Evolutionary conservation across 2,329 filamentous ascomycete genomes (phyloP).

Genomic region (Hymenoscyphus fraxineus): DNA sequence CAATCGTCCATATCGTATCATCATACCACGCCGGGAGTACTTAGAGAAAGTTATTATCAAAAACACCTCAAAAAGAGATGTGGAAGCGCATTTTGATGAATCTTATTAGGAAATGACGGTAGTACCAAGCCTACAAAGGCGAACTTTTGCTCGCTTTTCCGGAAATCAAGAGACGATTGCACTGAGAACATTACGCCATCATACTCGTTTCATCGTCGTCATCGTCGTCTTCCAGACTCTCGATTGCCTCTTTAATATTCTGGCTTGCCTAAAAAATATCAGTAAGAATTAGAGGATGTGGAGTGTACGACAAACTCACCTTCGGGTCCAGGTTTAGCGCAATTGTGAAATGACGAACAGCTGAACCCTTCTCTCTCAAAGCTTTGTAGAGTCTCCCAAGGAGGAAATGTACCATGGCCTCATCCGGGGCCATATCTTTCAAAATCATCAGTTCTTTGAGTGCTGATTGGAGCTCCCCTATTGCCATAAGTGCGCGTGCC

Average conservation of each 20-base stretch:
- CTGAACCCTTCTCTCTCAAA: conserved; percentile 68
- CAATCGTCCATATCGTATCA: conserved; percentile 15
- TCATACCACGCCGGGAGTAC: conserved; percentile 12
- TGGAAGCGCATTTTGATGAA: conserved; percentile 2
- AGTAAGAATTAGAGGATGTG: conserved; percentile 15
- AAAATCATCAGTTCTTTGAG: conserved; percentile 80
- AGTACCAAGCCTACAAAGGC: not conserved
- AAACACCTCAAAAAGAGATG: not conserved
- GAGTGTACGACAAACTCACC: conserved; percentile 49
- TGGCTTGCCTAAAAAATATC: conserved; percentile 65
- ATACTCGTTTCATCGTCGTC: conserved; percentile 46
- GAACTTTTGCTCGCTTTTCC: not conserved
- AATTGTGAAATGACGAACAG: conserved; percentile 92
- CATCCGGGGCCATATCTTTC: conserved; percentile 87
- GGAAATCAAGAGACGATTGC: not conserved
- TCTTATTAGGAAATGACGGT: conserved; percentile 1
- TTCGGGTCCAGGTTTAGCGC: conserved; percentile 95
- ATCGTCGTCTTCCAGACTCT: conserved; percentile 78
- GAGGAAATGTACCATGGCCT: conserved; percentile 93
- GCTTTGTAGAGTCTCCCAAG: conserved; percentile 79
- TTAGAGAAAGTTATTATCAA: conserved; percentile 5
- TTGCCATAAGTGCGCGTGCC: conserved; percentile 76
- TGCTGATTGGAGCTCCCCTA: conserved; percentile 67
- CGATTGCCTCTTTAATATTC: conserved; percentile 95
- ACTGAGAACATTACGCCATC: conserved; percentile 21